Base-by-base conservation (phyloP, 331 rosid species). In the Telfairia occidentalis region DNA sequence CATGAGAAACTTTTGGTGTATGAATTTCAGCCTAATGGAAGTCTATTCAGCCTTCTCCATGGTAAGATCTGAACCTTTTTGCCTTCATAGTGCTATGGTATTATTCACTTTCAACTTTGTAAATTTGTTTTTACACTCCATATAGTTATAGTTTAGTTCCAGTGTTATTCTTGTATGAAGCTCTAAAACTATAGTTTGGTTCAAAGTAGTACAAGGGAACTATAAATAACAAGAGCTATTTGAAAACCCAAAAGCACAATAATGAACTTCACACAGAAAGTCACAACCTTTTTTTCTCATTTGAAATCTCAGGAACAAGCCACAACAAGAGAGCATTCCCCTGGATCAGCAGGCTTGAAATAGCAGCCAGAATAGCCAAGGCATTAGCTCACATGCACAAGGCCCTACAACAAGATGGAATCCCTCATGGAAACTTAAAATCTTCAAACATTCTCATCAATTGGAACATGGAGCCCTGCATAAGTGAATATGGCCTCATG, bases 1-100 rank as follows among this genome's bases (percentile, higher is more conserved):
- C 85, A 88, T 70, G 96, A 94, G 79, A 91, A 88, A 85, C 97
- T 94, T 79, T 76, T 94, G 86, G 92, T 91, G 54, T 89, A 91
- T 83, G 92, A 89, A 48, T 91, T 78, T 84, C 92, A 88, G 76
- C 82, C 82, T 4, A 88, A 89, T 78, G 96, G 90, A 66, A 91
- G 96, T 74, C 81, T 91, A 19, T 88, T 94, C 83, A 87, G 53
- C 60, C 87, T 83, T 78, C 81, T 88, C 29, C 98, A 88, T 69
- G 96, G 97, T 91, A 87, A 76, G 29, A 57, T 26, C 12, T 57
- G 7, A 24, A 26, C 0, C 64, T 28, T 57, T 55, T 26, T 12
- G 1, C 37, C 5, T 32, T 32, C 37, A 2, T 32, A 32, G 37
- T 32, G 3, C 24, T 26, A 57, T 26, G 35, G 34, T 24, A 8